Base-by-base conservation (phyloP, 2,329 filamentous ascomycete genomes). In the Pestalotiopsis sp. region DNA sequence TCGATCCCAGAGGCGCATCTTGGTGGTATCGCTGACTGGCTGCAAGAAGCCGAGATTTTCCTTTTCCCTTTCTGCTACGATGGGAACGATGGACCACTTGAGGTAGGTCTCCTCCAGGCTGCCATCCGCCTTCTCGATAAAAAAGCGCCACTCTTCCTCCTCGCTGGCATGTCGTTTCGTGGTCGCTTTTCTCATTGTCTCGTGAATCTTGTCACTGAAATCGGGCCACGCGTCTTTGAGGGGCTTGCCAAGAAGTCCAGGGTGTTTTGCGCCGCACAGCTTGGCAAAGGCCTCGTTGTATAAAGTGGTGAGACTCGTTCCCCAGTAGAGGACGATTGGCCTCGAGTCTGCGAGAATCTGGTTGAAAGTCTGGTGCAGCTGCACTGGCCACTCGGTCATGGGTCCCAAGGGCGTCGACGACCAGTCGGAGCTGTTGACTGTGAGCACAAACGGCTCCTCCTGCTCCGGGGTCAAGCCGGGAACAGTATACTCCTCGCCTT, bases 261-360 rank as follows among this genome's bases (percentile, higher is more conserved):
- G 91, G 74, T 93, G 91, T 68, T 90, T 90, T 67, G 89, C 84
- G 13, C 90, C 90, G 64, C 89, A 89, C 20, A 92, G 83, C 68
- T 86, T 80, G 68, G 88, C 84, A 73, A 93, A 93, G 0, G 91
- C 90, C 73, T 92, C 91, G 72, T 94, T 94, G 79, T 94, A 94
- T 11, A 94, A 87, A 7, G 87, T 86, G 17, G 90, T 85, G 57
- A 88, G 83, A 13, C 91, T 84, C 2, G 85, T 81, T 1, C 89
- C 89, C 89, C 89, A 91, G 72, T 91, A 91, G 79, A 90, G 88
- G 11, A 87, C 87, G 27, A 86, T 84, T 4, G 87, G 86, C 20
- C 80, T 77, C 4, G 81, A 81, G 72, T 85, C 83, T 20, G 81
- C 80, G 59, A 85, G 77, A 14, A 83, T 77, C 68, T 85, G 79